Base-by-base conservation (phyloP, 257 asterid species). In the Ehretia macrophylla region DNA sequence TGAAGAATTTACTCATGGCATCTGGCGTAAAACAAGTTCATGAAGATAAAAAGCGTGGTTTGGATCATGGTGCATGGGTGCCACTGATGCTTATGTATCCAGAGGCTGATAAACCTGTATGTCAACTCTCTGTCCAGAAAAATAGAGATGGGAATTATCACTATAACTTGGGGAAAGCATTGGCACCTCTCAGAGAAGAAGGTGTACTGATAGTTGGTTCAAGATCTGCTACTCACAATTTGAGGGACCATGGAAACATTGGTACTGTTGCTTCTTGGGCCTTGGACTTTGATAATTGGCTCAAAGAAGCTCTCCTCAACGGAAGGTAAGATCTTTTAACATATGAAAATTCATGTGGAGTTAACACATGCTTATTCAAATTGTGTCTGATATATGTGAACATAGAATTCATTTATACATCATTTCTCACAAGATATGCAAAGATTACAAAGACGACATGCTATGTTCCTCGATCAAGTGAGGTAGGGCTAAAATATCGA, bases 221-320 rank as follows among this genome's bases (percentile, higher is more conserved):
- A 42, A 10, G 47, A 42, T 42, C 47, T 14, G 47, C 47, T 42
- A 10, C 11, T 42, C 47, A 42, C 16, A 42, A 42, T 42, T 42
- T 42, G 47, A 49, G 73, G 5, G 18, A 56, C 50, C 72, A 68
- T 14, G 6, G 12, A 14, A 59, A 63, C 16, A 59, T 71, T 22
- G 56, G 40, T 0, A 4, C 73, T 73, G 79, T 68, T 63, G 78
- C 49, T 40, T 19, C 65, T 10, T 81, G 87, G 87, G 84, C 87
- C 0, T 27, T 14, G 14, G 81, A 81, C 47, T 81, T 81, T 45
- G 87, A 78, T 11, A 64, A 19, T 1, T 81, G 87, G 87, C 65
- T 81, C 57, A 71, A 57, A 69, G 80, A 42, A 42, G 4, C 47
- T 42, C 47, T 42, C 12, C 47, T 42, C 11, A 14, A 10, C 8